Conservation (phyloP, 176 grass and related monocot species). For the Carex littledalei region DNA sequence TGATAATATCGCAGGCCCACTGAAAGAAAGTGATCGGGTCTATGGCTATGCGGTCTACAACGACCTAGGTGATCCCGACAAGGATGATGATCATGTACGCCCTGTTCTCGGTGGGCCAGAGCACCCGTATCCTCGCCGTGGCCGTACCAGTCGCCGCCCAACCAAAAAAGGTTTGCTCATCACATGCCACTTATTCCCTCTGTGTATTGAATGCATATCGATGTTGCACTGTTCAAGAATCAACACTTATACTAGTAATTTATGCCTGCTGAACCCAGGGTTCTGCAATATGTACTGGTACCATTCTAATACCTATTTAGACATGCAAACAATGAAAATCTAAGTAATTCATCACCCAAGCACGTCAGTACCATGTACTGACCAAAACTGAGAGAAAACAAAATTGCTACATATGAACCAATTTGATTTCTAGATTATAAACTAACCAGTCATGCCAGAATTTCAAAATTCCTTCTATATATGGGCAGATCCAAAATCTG, state of each 20-base stretch:
- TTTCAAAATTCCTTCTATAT: background rate
- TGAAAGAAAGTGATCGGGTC: no score
- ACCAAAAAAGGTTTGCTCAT: slow-evolving; percentile 31
- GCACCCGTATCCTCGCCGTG: no score
- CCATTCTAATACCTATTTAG: background rate
- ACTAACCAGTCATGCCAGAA: background rate
- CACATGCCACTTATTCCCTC: background rate
- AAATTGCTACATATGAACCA: background rate
- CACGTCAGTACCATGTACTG: background rate
- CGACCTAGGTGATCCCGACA: no score
- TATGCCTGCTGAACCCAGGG: background rate
- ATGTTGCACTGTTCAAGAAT: background rate
- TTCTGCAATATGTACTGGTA: background rate
- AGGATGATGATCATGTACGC: no score
- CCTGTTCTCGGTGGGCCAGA: no score
- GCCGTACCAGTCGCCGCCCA: background rate
- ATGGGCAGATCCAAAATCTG: slow-evolving; percentile 47
- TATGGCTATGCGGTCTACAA: no score
- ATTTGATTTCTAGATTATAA: background rate
- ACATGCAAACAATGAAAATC: background rate
- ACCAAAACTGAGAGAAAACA: no score
- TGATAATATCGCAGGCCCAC: no score
- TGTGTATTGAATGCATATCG: background rate
- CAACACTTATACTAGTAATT: background rate
- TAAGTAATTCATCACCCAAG: background rate